Conservation (phyloP, 2,329 filamentous ascomycete species). For the Huntiella abstrusa region DNA sequence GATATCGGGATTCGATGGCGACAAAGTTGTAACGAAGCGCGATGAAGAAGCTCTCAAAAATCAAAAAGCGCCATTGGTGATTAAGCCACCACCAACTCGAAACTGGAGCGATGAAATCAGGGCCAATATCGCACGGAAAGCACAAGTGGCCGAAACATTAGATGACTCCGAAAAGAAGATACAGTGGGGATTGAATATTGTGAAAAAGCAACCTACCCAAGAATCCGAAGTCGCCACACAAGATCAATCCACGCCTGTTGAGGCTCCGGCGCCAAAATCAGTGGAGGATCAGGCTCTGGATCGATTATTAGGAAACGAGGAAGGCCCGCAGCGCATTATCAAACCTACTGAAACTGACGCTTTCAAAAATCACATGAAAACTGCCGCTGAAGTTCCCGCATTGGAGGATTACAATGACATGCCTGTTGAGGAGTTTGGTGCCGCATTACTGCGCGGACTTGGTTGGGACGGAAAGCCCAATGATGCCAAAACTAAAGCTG, state of each 20-base stretch:
- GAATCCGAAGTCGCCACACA: background rate
- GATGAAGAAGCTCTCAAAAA: background rate
- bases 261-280: conserved; percentile 8
- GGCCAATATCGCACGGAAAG: conserved; percentile 1
- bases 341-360: conserved; percentile 42
- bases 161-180: conserved; percentile 32
- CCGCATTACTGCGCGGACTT: conserved; percentile 78
- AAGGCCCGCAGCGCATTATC: conserved; percentile 31
- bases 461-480: conserved; percentile 65
- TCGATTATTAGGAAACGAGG: conserved; percentile 41
- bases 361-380: conserved; percentile 49
- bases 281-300: conserved; percentile 41
- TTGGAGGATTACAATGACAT: conserved; percentile 74
- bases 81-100: conserved; percentile 9
- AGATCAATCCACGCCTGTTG: background rate
- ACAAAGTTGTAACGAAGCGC: background rate
- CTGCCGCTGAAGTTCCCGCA: conserved; percentile 56
- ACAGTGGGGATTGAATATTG: conserved; percentile 28
- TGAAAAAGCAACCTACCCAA: conserved; percentile 3
- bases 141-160: conserved; percentile 13
- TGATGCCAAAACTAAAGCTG: conserved; percentile 36
- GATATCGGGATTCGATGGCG: conserved; percentile 9
- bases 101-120: conserved; percentile 11
- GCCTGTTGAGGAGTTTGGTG: conserved; percentile 87
- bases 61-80: conserved; percentile 9